Evolutionary conservation across 2,329 filamentous ascomycete species (phyloP).

Genomic region (Cryphonectria naterciae): DNA sequence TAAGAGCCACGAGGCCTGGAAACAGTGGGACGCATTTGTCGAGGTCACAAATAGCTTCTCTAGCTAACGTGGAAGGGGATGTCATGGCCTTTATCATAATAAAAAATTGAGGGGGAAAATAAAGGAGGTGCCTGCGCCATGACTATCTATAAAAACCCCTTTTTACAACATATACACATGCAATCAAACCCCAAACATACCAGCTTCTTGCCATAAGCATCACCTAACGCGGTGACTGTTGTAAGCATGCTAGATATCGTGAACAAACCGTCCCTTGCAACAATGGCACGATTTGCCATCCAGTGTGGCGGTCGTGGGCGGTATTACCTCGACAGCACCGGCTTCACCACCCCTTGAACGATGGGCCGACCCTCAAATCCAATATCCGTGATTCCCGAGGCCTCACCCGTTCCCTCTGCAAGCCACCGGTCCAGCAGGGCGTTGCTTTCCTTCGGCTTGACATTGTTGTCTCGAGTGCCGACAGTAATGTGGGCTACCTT

Average conservation of each 20-base stretch:
- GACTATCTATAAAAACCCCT: neutral
- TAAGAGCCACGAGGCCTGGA: constrained; percentile 82
- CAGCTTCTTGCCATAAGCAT: neutral
- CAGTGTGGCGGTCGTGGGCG: neutral
- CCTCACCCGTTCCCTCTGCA: constrained; percentile 51
- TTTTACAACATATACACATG: neutral
- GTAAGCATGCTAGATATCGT: neutral
- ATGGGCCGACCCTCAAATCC: constrained; percentile 54
- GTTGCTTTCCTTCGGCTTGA: constrained; percentile 97
- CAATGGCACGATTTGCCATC: neutral
- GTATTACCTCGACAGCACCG: constrained; percentile 53
- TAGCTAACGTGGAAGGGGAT: neutral
- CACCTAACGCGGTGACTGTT: too few species aligned
- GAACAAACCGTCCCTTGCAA: neutral
- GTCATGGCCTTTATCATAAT: neutral
- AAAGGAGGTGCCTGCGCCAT: neutral
- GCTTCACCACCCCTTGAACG: constrained; percentile 52
- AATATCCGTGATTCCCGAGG: constrained; percentile 52
- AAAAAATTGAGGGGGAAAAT: neutral
- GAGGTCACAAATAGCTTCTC: constrained; percentile 68
- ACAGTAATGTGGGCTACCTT: constrained; percentile 84
- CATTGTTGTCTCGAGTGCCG: constrained; percentile 71
- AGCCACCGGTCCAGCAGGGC: constrained; percentile 79
- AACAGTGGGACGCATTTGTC: constrained; percentile 82
- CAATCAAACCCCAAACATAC: neutral